Evolutionary conservation across 441 rosid species (phyloP).

Genomic region (Flueggea neowawraea): DNA sequence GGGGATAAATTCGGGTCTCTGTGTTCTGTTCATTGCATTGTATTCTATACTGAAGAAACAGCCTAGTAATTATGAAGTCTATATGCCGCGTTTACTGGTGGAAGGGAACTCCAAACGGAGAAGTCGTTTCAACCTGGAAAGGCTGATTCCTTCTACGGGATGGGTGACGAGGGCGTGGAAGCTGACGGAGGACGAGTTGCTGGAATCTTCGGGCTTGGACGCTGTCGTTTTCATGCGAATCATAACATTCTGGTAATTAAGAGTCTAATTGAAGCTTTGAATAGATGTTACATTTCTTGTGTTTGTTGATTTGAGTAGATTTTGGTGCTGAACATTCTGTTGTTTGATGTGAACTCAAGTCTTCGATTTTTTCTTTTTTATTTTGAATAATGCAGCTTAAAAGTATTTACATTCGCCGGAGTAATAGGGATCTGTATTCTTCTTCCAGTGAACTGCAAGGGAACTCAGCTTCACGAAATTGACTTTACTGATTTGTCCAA

Average conservation of each 20-base stretch:
- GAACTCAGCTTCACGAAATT: constrained; percentile 57
- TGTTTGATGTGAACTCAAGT: too few species aligned
- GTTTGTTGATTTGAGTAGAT: background rate
- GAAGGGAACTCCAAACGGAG: constrained; percentile 56
- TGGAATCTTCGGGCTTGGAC: constrained; percentile 69
- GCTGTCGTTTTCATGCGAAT: constrained; percentile 81
- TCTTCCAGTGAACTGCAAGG: constrained; percentile 84
- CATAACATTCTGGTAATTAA: constrained; percentile 72
- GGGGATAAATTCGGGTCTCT: constrained; percentile 81
- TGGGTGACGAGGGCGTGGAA: constrained; percentile 83
- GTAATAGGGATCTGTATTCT: constrained; percentile 81
- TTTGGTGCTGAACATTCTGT: constrained; percentile 4
- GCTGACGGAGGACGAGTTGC: constrained; percentile 62
- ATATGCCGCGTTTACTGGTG: constrained; percentile 67
- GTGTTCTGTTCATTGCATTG: constrained; percentile 60
- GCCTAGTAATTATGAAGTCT: constrained; percentile 67
- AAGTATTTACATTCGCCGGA: constrained; percentile 83
- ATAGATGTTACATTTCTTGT: background rate
- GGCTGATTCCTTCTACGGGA: constrained; percentile 76
- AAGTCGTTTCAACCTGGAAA: constrained; percentile 61
- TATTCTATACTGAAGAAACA: constrained; percentile 86
- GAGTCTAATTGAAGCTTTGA: background rate
- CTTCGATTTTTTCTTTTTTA: background rate
- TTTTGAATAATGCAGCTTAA: constrained; percentile 64
- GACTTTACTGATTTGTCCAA: constrained; percentile 65